These are phyloP conservation scores for Fraxinus cuspidata DNA, from an alignment of 257 asterid species.

Conservation along the genomic window DNA sequence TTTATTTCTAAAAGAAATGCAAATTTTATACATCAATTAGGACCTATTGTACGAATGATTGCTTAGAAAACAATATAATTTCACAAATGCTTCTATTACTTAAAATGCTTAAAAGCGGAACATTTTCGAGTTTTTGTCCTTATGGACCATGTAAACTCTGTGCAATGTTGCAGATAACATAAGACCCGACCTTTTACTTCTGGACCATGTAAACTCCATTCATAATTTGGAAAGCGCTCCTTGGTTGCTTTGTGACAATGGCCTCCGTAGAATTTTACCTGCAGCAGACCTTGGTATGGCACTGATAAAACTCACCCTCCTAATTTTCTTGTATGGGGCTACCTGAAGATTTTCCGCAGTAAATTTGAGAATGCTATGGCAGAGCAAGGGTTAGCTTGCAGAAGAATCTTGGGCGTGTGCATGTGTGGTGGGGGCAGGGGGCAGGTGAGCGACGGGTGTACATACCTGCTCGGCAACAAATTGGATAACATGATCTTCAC, in stretches of 20 bases:
- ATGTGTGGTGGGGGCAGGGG: background rate
- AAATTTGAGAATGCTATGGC: background rate
- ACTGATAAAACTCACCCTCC: slow-evolving; percentile 56
- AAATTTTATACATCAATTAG: background rate
- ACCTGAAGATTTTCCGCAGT: slow-evolving; percentile 44
- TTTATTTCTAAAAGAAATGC: no score
- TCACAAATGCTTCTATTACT: background rate
- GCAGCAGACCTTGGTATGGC: slow-evolving; percentile 81
- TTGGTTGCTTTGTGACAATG: slow-evolving; percentile 45
- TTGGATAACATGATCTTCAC: slow-evolving; percentile 59
- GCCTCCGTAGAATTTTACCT: slow-evolving; percentile 71
- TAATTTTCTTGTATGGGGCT: slow-evolving; percentile 77
- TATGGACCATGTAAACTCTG: background rate
- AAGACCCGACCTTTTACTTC: background rate
- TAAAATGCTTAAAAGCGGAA: background rate
- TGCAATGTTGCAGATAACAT: background rate
- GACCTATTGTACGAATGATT: background rate
- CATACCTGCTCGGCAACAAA: slow-evolving; percentile 70
- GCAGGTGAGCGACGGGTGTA: background rate
- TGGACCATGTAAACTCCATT: background rate
- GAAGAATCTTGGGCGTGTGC: background rate
- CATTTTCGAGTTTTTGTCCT: background rate
- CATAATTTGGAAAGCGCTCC: slow-evolving; percentile 48
- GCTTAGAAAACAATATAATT: no score
- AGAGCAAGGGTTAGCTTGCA: background rate